Percentiles rank a stretch among this genome's conserved stretches.
Evolutionary conservation across 108 stramenopile species (phyloP).

Genomic region (Cyclotella kingstonii): DNA sequence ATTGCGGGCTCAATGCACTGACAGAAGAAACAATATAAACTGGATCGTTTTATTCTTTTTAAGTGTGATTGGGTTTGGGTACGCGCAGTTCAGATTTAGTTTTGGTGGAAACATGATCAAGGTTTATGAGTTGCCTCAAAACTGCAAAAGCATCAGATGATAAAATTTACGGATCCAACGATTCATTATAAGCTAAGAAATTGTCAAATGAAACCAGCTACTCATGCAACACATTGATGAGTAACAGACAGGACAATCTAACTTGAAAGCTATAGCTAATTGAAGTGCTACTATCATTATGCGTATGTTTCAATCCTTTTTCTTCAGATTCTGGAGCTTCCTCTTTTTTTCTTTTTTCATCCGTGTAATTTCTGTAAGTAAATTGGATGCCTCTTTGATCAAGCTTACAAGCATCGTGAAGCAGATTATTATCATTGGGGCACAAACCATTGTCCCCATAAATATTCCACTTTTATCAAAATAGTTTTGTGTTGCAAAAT

Average conservation of each 20-base stretch:
- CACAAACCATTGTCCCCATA: slow-evolving; percentile 78
- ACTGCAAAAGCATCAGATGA: slow-evolving; percentile 27
- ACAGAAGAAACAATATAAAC: slow-evolving; percentile 52
- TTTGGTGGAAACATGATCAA: slow-evolving; percentile 80
- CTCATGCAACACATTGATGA: neutral
- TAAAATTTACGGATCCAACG: neutral
- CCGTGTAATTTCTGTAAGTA: slow-evolving; percentile 74
- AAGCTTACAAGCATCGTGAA: slow-evolving; percentile 73
- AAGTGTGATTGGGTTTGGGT: slow-evolving; percentile 50
- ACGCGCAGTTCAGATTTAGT: slow-evolving; percentile 76
- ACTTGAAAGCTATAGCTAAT: neutral
- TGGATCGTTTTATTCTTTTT: slow-evolving; percentile 77
- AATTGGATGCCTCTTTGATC: slow-evolving; percentile 62
- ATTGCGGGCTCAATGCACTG: slow-evolving; percentile 81
- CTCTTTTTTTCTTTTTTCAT: slow-evolving; percentile 50
- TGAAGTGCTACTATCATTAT: neutral
- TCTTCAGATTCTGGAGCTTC: slow-evolving; percentile 29
- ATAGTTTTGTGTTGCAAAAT: slow-evolving; percentile 87
- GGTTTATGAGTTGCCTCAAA: slow-evolving; percentile 75
- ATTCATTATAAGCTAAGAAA: slow-evolving; percentile 5
- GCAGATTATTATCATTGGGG: slow-evolving; percentile 70
- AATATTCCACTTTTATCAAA: slow-evolving; percentile 87
- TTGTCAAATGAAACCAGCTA: neutral
- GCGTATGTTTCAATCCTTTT: slow-evolving; percentile 7
- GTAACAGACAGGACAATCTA: neutral